Percentiles rank a stretch among this genome's conserved stretches.
Evolutionary conservation across 2,329 filamentous ascomycete genomes (phyloP).

Genomic region (Seiridium unicorne): DNA sequence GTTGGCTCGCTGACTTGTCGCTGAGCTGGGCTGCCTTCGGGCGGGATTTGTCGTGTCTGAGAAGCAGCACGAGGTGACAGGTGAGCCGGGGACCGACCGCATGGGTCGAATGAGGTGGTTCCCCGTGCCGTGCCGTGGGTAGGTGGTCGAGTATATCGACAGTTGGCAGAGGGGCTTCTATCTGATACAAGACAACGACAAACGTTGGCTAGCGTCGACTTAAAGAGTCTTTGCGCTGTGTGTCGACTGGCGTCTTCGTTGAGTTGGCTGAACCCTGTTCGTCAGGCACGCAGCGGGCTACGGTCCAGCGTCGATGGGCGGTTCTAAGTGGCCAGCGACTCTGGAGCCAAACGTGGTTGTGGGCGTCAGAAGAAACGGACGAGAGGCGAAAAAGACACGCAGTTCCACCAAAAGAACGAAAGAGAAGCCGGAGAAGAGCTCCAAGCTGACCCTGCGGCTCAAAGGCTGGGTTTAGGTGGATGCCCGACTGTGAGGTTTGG

Average conservation of each 20-base stretch:
- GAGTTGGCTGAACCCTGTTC: constrained; percentile 1
- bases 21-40: no score
- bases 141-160: neutral
- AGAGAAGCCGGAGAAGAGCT: neutral
- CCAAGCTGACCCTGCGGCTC: constrained; percentile 12
- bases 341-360: neutral
- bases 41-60: no score
- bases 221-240: neutral
- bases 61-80: neutral
- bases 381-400: constrained; percentile 14
- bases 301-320: neutral
- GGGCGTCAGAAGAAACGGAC: constrained; percentile 2
- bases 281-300: neutral
- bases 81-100: no score
- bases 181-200: neutral
- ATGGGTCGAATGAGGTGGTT: no score
- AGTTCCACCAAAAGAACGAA: constrained; percentile 7
- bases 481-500: constrained; percentile 26
- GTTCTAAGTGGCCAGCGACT: neutral
- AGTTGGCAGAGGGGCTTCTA: neutral
- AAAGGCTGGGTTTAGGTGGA: constrained; percentile 17
- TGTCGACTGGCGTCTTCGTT: neutral
- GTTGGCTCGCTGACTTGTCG: neutral
- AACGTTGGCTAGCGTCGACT: constrained; percentile 1
- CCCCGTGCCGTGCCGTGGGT: no score